Evolutionary conservation across 1,284 basidiomycete species (phyloP).

Genomic region (Phellopilus nigrolimitatus): DNA sequence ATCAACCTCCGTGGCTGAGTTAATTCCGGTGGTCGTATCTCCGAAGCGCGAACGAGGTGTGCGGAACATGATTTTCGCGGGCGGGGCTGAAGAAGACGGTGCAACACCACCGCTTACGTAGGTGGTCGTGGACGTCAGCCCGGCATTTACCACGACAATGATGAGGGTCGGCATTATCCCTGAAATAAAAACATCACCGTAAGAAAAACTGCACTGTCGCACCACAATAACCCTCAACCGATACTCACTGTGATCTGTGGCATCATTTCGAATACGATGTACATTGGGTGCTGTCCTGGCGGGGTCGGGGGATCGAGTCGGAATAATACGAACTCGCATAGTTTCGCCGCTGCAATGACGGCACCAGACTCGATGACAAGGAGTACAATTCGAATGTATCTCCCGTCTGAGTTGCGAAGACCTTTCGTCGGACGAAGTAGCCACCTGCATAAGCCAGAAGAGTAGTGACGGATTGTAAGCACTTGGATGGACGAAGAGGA

Average conservation of each 20-base stretch:
- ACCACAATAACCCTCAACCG: too few species aligned
- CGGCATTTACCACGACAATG: slow-evolving; percentile 1
- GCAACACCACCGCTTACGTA: too few species aligned
- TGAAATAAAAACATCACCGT: neutral
- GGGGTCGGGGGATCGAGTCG: neutral
- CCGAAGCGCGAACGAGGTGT: too few species aligned
- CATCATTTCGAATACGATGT: slow-evolving; percentile 11
- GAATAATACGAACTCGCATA: neutral
- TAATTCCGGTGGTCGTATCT: too few species aligned
- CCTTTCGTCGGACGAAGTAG: neutral
- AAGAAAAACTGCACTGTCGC: too few species aligned
- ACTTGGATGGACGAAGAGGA: too few species aligned
- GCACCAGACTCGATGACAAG: slow-evolving; percentile 4
- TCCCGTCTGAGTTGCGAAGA: neutral
- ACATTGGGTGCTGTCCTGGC: neutral
- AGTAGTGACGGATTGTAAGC: too few species aligned
- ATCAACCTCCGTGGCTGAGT: too few species aligned
- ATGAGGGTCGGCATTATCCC: slow-evolving; percentile 5
- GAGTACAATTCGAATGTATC: neutral
- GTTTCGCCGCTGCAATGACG: slow-evolving; percentile 2
- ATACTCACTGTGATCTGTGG: slow-evolving; percentile 20
- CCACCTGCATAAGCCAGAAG: neutral
- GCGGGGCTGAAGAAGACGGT: neutral
- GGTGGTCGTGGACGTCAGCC: too few species aligned
- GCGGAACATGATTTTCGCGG: too few species aligned